phyloP scores from a whole-genome alignment of 805 yeast genomes.

The Groenewaldozyma salmanticensis region DNA sequence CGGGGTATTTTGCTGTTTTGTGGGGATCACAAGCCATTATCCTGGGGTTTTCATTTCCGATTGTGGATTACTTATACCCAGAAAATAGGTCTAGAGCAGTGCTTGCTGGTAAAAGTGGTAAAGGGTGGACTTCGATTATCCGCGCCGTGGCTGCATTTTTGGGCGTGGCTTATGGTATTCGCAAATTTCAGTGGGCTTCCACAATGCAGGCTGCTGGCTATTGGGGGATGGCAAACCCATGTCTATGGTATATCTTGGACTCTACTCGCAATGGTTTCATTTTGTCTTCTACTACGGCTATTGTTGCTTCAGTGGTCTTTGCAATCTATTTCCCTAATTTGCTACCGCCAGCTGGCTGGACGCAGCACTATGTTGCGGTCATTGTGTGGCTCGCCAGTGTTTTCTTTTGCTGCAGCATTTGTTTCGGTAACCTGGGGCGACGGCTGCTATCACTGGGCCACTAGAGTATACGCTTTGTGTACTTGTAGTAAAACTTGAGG shows the following conservation, averaged over 20 bases:
- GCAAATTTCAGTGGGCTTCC: conserved; percentile 29
- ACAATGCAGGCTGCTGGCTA: conserved; percentile 28
- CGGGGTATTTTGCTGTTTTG: conserved; percentile 17
- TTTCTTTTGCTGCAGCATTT: conserved; percentile 28
- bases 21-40: conserved; percentile 24
- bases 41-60: conserved; percentile 22
- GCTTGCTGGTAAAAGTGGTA: conserved; percentile 16
- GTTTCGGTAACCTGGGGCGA: conserved; percentile 32
- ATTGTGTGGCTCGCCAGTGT: conserved; percentile 23
- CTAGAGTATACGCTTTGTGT: conserved; percentile 17
- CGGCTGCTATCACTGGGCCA: conserved; percentile 18
- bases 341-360: conserved; percentile 13
- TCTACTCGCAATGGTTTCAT: conserved; percentile 29
- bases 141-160: conserved; percentile 31
- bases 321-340: conserved; percentile 19
- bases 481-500: background rate
- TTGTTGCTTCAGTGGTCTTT: conserved; percentile 23
- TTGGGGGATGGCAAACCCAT: conserved; percentile 31
- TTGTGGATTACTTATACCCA: conserved; percentile 20
- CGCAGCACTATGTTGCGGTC: conserved; percentile 21
- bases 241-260: conserved; percentile 31
- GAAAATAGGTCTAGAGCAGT: conserved; percentile 7
- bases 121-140: conserved; percentile 28
- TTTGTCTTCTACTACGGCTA: conserved; percentile 24
- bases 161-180: conserved; percentile 31